Conservation (phyloP, 164 flowering plant genomes). For the Nymphaea thermarum region DNA sequence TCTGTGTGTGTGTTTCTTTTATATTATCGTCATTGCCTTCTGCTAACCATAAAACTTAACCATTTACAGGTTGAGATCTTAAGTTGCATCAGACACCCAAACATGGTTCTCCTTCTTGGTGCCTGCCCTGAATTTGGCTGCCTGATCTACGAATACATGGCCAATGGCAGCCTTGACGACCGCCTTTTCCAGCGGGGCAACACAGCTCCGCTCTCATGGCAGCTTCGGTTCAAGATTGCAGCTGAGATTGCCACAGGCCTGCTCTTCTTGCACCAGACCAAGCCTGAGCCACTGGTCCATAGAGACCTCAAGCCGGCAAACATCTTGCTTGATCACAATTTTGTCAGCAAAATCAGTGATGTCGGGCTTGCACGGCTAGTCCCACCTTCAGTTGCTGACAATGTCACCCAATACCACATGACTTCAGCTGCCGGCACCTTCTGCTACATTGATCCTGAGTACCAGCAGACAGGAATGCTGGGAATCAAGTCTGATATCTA, state of each 20-base stretch:
- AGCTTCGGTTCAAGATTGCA: constrained; percentile 37
- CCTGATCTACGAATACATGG: constrained; percentile 53
- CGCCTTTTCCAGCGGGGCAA: constrained; percentile 26
- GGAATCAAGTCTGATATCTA: constrained; percentile 51
- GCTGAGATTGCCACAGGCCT: constrained; percentile 54
- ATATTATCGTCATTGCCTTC: too few relatives aligned
- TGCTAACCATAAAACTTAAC: too few relatives aligned
- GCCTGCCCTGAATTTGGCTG: constrained; percentile 47
- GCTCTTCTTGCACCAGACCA: constrained; percentile 48
- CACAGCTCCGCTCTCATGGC: constrained; percentile 37
- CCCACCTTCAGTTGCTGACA: constrained; percentile 36
- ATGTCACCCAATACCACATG: constrained; percentile 31
- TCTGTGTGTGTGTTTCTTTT: too few relatives aligned
- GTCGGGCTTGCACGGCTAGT: constrained; percentile 58
- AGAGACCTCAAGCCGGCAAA: constrained; percentile 62
- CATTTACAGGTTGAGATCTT: constrained; percentile 36
- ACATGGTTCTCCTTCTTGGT: constrained; percentile 58
- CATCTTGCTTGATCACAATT: constrained; percentile 46
- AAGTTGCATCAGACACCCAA: constrained; percentile 52
- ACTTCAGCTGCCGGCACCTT: constrained; percentile 64
- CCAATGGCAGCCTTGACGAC: constrained; percentile 58
- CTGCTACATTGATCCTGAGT: constrained; percentile 64
- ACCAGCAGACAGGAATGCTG: constrained; percentile 56
- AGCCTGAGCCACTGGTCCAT: constrained; percentile 62
- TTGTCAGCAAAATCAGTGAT: constrained; percentile 42